Evolutionary conservation across 2,329 filamentous ascomycete species (phyloP), one percentile per base, ranked within the genome.

Genomic region (Alternaria infectoria): DNA sequence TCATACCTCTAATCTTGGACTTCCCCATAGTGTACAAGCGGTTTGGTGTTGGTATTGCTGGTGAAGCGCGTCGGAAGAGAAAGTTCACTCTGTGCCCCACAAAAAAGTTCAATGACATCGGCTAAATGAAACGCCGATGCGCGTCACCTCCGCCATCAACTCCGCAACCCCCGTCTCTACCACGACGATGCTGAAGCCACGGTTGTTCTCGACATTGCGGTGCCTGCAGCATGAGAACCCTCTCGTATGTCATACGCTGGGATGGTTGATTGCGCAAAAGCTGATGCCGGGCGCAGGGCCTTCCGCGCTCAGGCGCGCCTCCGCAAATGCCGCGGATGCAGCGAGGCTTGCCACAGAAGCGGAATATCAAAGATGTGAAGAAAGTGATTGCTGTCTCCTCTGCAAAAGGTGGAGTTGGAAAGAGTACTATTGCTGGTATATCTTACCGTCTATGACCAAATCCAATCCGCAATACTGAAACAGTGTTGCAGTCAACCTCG

Each of bases 331-430:
- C 90, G 30, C 89, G 91, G 43, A 89, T 92, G 84, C 91, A 93
- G 81, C 89, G 92, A 57, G 92, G 93, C 23, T 86, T 97, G 11
- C 95, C 96, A 0, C 88, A 93, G 71, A 90, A 91, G 74, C 88
- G 93, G 68, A 89, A 88, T 71, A 97, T 99, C 70, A 87, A 87
- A 25, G 89, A 94, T 77, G 95, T 99, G 23, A 87, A 89, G 69
- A 97, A 97, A 78, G 89, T 97, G n/a, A 88, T 99, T 62, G 93
- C 94, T n/a, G 93, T 99, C 13, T 97, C 93, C 5, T 98, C 94
- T 2, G 96, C 96, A 13, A 99, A 99, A 77, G 96, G 96, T 3
- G 96, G 96, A n/a, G 96, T 99, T 0, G 96, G 96, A 1, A 99
- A 99, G 79, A 97, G 93, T 71, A 99, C 96, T 8, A 89, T 98